These are phyloP conservation scores for Limnomonas spitsbergensis DNA, from an alignment of 139 green algal species.

Conservation along the genomic window DNA sequence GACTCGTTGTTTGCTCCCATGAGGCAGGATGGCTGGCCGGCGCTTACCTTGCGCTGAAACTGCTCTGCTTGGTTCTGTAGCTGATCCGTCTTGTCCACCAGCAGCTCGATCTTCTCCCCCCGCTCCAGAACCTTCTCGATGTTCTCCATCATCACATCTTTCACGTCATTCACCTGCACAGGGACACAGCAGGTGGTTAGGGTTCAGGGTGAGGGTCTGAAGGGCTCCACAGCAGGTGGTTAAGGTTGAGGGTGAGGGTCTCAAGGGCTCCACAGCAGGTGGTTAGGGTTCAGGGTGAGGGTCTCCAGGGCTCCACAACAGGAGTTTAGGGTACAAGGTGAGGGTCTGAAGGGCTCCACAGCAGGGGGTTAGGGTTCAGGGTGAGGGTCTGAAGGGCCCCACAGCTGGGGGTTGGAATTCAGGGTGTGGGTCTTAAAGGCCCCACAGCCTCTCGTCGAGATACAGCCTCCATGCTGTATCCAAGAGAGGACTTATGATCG, in stretches of 20 bases:
- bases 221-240: neutral
- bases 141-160: conserved; percentile 89
- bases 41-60: neutral
- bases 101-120: conserved; percentile 61
- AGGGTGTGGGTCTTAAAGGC: no score
- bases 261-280: neutral
- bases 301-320: no score
- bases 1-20: neutral
- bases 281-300: neutral
- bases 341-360: no score
- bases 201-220: no score
- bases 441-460: no score
- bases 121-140: conserved; percentile 92
- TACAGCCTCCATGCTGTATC: no score
- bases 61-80: conserved; percentile 42
- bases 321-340: no score
- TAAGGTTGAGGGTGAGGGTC: neutral
- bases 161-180: conserved; percentile 65
- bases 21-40: neutral
- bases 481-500: no score
- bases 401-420: no score
- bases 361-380: no score
- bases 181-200: neutral
- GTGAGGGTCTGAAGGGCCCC: no score
- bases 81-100: conserved; percentile 90